phyloP scores from a whole-genome alignment of 2,329 filamentous ascomycete species.

The Drechslerella dactyloides region DNA sequence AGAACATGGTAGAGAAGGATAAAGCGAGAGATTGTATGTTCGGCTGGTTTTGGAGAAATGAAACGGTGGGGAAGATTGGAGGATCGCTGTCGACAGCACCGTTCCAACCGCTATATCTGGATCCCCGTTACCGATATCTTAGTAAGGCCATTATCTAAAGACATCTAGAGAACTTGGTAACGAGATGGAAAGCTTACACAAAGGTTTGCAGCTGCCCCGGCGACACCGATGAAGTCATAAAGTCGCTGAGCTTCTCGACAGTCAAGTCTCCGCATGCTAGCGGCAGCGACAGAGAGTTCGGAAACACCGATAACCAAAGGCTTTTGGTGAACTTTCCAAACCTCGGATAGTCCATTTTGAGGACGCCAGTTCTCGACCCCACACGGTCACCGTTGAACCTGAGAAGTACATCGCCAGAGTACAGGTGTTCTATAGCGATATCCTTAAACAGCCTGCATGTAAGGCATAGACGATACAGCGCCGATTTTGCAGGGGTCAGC shows the following conservation, averaged over 20 bases:
- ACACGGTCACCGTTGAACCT: conserved; percentile 4
- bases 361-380: background rate
- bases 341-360: background rate
- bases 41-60: conserved; percentile 8
- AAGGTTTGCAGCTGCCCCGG: conserved; percentile 15
- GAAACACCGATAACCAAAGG: conserved; percentile 14
- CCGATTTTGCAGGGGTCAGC: conserved; percentile 9
- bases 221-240: background rate
- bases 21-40: conserved; percentile 6
- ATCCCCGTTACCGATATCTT: background rate
- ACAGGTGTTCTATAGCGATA: conserved; percentile 29
- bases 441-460: conserved; percentile 15
- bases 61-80: conserved; percentile 9
- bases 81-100: background rate
- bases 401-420: conserved; percentile 18
- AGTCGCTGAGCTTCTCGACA: background rate
- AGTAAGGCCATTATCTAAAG: background rate
- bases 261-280: background rate
- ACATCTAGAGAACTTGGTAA: background rate
- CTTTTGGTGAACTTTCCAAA: background rate
- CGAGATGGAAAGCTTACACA: conserved; percentile 9
- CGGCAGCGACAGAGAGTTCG: conserved; percentile 1
- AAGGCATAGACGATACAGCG: conserved; percentile 18
- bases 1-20: conserved; percentile 10
- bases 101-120: background rate